Evolutionary conservation across 345 rosid genomes (phyloP), one percentile per base, ranked within the genome.

Genomic region (Trapa bicornis): DNA sequence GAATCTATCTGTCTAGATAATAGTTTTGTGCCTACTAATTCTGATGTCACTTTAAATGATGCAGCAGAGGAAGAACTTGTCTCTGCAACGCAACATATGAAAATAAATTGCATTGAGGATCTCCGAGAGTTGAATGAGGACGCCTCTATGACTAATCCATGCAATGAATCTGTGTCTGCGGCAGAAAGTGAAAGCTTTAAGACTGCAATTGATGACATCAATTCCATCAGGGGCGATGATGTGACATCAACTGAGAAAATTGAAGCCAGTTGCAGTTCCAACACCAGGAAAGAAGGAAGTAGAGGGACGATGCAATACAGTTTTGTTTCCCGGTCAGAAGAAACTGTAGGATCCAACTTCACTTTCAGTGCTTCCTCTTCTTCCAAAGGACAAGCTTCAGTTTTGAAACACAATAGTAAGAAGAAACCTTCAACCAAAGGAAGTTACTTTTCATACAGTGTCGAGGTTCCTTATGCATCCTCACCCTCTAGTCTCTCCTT

Each of bases 111-210:
- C 41, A 82, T 70, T 61, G 77, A 70, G 60, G 71, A 47, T 32
- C 68, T 57, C 66, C 71, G 63, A 54, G 89, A 66, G 53, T 66
- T 71, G 80, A 77, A 58, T 73, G 76, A 65, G 70, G 61, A 67
- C 71, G 39, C 74, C 72, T 76, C 69, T 61, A 66, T 69, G 89
- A 82, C 72, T 82, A 58, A 68, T 65, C 69, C 78, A 61, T 75
- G 57, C 41, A 88, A 82, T 36, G 89, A 79, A 36, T 80, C 82
- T 66, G 37, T 80, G 65, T 86, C 96, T 32, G 91, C 83, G 69
- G 81, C 84, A 72, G 97, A 91, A 72, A 84, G 96, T 47, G 96
- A 91, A 80, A 91, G 99, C 84, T 89, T 85, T 76, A 85, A 82
- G 77, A 80, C 97, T 47, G 97, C 90, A 68, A 78, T 81, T 38